Evolutionary conservation across 805 yeast species (phyloP).

Genomic region (Candida corydali): DNA sequence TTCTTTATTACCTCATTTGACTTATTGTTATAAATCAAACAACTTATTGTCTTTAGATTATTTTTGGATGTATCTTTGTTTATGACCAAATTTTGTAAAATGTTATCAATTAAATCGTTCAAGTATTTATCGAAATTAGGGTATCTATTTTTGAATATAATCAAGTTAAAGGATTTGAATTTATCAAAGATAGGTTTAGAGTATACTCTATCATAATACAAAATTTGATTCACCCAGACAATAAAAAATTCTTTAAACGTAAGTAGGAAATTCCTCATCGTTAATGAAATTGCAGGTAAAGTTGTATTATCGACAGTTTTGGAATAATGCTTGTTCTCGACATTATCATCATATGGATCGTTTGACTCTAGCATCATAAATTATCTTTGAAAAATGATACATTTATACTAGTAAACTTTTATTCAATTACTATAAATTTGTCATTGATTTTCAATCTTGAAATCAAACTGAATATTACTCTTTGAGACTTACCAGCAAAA

Average conservation of each 20-base stretch:
- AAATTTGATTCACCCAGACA: constrained; percentile 50
- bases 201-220: constrained; percentile 52
- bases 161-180: constrained; percentile 39
- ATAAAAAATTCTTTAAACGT: constrained; percentile 46
- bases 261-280: constrained; percentile 19
- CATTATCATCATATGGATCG: not conserved
- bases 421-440: too few species aligned
- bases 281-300: too few species aligned
- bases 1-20: constrained; percentile 29
- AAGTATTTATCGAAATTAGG: constrained; percentile 46
- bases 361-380: not conserved
- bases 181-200: constrained; percentile 46
- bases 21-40: constrained; percentile 34
- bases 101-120: constrained; percentile 29
- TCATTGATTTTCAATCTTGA: too few species aligned
- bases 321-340: not conserved
- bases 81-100: constrained; percentile 15
- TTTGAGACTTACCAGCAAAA: too few species aligned
- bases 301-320: too few species aligned
- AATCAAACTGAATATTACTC: too few species aligned
- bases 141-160: constrained; percentile 40
- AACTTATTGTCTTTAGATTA: constrained; percentile 28
- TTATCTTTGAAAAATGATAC: too few species aligned
- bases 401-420: not conserved
- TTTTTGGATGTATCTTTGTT: constrained; percentile 6